Conservation (phyloP, 495 filamentous ascomycete species). For the Hypoxylon intermedium region DNA sequence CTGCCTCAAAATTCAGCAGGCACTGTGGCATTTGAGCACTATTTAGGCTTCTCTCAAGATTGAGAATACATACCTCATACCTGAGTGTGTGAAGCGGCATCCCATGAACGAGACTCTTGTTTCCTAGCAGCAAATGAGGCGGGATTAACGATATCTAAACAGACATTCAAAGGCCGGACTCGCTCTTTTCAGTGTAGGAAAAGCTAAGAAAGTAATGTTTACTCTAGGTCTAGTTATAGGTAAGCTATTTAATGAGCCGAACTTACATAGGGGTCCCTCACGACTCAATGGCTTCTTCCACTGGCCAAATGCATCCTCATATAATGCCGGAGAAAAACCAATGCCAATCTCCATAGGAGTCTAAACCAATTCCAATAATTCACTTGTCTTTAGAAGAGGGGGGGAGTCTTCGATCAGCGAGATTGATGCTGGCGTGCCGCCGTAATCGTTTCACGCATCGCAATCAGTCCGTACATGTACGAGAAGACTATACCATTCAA, state of each 20-base stretch:
- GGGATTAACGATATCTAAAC: too few species aligned
- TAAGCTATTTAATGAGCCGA: not conserved
- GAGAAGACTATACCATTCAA: constrained; percentile 49
- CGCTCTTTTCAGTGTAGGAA: too few species aligned
- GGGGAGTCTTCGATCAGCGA: not conserved
- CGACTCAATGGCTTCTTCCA: not conserved
- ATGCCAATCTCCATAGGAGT: not conserved
- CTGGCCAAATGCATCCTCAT: not conserved
- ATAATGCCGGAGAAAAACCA: not conserved
- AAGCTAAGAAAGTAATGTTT: not conserved
- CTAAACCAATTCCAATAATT: too few species aligned
- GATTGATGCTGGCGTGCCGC: constrained; percentile 42
- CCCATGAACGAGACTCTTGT: too few species aligned
- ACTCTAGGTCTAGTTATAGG: not conserved
- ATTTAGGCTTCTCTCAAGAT: too few species aligned
- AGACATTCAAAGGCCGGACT: too few species aligned
- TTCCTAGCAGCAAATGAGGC: too few species aligned
- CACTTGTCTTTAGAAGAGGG: not conserved
- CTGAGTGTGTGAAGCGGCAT: too few species aligned
- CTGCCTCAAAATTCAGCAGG: too few species aligned
- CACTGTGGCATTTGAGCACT: too few species aligned
- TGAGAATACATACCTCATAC: too few species aligned
- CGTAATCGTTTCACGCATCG: constrained; percentile 52
- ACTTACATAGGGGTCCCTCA: not conserved
- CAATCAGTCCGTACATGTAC: constrained; percentile 52